Evolutionary conservation across 2,329 filamentous ascomycete genomes (phyloP).

Genomic region (Colletotrichum endophyticum): DNA sequence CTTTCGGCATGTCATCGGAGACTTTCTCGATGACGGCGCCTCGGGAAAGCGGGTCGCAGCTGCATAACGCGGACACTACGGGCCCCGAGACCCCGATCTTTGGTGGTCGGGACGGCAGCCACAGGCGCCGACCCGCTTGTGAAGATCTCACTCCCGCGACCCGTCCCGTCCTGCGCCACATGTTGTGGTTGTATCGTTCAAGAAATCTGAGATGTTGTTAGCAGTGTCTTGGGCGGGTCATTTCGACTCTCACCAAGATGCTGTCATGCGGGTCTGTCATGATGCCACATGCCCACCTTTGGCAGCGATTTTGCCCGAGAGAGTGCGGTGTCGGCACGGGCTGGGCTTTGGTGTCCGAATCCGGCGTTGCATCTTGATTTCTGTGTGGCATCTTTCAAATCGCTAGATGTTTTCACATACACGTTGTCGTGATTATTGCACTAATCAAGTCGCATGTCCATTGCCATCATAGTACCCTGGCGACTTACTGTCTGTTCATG

Average conservation of each 20-base stretch:
- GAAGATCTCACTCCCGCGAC: background rate
- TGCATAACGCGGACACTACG: background rate
- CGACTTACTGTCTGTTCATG: background rate
- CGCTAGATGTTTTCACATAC: background rate
- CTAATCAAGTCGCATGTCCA: background rate
- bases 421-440: background rate
- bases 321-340: background rate
- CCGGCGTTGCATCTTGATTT: background rate
- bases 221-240: background rate
- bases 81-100: background rate
- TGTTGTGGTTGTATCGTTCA: rapidly evolving
- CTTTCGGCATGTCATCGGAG: background rate
- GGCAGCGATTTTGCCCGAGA: background rate
- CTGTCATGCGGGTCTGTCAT: background rate
- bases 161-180: background rate
- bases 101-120: background rate
- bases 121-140: background rate
- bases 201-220: rapidly evolving
- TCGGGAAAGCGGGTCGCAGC: background rate
- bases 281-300: background rate
- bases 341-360: background rate
- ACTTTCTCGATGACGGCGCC: background rate
- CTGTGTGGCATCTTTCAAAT: background rate
- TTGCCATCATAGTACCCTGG: background rate
- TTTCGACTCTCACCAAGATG: background rate